Conservation (phyloP, 1,284 basidiomycete species). For the Fomes fomentarius region DNA sequence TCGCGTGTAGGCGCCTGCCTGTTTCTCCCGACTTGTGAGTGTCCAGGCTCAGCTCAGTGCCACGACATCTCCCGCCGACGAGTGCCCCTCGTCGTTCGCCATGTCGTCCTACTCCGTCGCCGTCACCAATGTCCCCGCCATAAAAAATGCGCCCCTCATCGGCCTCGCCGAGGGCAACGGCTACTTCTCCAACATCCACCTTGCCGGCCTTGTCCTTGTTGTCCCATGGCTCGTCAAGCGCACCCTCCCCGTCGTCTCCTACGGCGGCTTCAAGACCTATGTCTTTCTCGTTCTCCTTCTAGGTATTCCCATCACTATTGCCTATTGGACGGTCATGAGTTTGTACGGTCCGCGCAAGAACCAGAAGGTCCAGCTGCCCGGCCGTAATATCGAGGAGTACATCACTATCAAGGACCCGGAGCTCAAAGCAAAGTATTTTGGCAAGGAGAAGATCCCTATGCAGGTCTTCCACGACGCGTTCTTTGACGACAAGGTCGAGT, state of each 20-base stretch:
- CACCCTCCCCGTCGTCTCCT: conserved; percentile 75
- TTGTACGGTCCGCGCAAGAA: conserved; percentile 84
- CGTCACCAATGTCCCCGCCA: conserved; percentile 64
- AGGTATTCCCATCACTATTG: conserved; percentile 79
- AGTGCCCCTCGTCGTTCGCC: conserved; percentile 3
- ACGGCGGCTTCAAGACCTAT: conserved; percentile 83
- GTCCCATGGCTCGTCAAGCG: conserved; percentile 85
- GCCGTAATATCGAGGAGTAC: conserved; percentile 87
- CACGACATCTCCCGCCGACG: conserved; percentile 12
- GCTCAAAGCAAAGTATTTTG: conserved; percentile 79
- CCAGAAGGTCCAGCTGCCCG: conserved; percentile 87
- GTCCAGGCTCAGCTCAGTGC: conserved; percentile 2
- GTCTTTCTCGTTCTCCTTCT: conserved; percentile 77
- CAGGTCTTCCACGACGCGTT: conserved; percentile 98
- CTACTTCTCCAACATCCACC: conserved; percentile 81
- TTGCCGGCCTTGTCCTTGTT: conserved; percentile 76
- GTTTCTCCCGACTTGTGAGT: too few relatives aligned
- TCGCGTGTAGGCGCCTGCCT: too few relatives aligned
- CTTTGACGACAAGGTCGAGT: conserved; percentile 96
- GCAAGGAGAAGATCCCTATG: conserved; percentile 94
- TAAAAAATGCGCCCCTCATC: conserved; percentile 82
- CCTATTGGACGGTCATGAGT: conserved; percentile 92
- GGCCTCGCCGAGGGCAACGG: conserved; percentile 89
- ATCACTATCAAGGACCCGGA: conserved; percentile 88
- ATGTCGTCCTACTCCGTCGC: conserved; percentile 56